These are phyloP conservation scores for Alternaria gansuensis DNA, from an alignment of 2,329 filamentous ascomycete genomes.

Conservation along the genomic window DNA sequence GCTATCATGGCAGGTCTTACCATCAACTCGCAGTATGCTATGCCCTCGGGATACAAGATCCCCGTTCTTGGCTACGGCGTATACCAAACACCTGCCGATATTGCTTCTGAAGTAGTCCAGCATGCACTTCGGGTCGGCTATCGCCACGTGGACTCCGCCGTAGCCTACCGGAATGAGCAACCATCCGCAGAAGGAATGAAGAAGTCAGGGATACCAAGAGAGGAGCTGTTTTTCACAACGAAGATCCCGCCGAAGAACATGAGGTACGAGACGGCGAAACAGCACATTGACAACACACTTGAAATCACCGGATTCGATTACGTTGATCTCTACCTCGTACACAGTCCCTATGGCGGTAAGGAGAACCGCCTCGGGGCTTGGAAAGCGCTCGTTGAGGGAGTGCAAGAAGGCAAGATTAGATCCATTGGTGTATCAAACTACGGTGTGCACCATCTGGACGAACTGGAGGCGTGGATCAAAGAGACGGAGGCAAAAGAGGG, in stretches of 20 bases:
- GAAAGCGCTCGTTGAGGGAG: conserved; percentile 64
- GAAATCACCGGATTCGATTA: conserved; percentile 70
- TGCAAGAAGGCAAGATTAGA: conserved; percentile 61
- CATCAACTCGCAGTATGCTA: conserved; percentile 59
- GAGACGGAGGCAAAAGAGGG: conserved; percentile 72
- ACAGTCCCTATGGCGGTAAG: conserved; percentile 63
- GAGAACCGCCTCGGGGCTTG: conserved; percentile 61
- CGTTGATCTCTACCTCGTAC: conserved; percentile 70
- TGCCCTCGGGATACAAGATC: conserved; percentile 70
- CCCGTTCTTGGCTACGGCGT: conserved; percentile 68
- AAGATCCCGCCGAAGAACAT: conserved; percentile 71
- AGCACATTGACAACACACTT: conserved; percentile 62
- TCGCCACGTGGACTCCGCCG: conserved; percentile 71
- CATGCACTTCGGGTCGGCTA: conserved; percentile 69
- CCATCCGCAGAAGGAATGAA: conserved; percentile 71
- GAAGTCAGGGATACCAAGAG: conserved; percentile 63
- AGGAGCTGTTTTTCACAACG: conserved; percentile 74
- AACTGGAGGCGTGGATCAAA: conserved; percentile 63
- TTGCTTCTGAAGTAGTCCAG: conserved; percentile 65
- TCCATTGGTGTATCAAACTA: conserved; percentile 65
- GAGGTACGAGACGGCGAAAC: conserved; percentile 68
- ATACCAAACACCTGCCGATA: conserved; percentile 59
- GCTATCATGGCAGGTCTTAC: conserved; percentile 55
- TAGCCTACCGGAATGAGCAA: conserved; percentile 72
- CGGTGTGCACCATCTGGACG: conserved; percentile 64